Evolutionary conservation across 1,284 basidiomycete species (phyloP).

Genomic region (Mycosarcoma mackinlayi): DNA sequence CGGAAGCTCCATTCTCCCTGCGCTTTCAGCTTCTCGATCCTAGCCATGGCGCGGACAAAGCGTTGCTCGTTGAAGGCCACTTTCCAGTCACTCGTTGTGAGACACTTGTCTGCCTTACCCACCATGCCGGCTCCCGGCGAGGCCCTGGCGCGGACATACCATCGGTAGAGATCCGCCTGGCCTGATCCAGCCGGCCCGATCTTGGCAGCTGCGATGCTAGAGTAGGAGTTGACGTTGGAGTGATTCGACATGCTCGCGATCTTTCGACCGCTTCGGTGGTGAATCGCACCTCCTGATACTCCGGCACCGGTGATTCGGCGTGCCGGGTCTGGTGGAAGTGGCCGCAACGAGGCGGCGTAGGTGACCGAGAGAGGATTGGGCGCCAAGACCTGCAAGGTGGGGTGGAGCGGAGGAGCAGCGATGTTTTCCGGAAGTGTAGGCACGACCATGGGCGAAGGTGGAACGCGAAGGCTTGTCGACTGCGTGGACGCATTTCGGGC

Average conservation of each 20-base stretch:
- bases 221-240: slow-evolving; percentile 39
- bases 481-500: slow-evolving; percentile 24
- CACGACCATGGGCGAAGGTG: slow-evolving; percentile 38
- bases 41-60: slow-evolving; percentile 79
- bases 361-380: slow-evolving; percentile 66
- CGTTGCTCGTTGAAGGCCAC: slow-evolving; percentile 66
- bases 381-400: slow-evolving; percentile 57
- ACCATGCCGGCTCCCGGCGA: slow-evolving; percentile 63
- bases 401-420: slow-evolving; percentile 51
- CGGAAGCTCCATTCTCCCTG: slow-evolving; percentile 88
- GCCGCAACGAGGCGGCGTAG: slow-evolving; percentile 65
- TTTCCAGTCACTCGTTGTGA: slow-evolving; percentile 66
- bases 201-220: slow-evolving; percentile 37
- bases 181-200: slow-evolving; percentile 57
- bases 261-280: slow-evolving; percentile 58
- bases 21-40: slow-evolving; percentile 85
- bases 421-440: slow-evolving; percentile 26
- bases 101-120: slow-evolving; percentile 67
- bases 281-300: slow-evolving; percentile 61
- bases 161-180: slow-evolving; percentile 60
- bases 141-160: slow-evolving; percentile 63
- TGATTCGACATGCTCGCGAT: slow-evolving; percentile 23
- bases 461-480: slow-evolving; percentile 27
- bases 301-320: slow-evolving; percentile 63
- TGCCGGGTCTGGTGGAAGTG: slow-evolving; percentile 63